Percentiles rank a stretch among this genome's conserved stretches.
phyloP scores from a whole-genome alignment of 805 yeast genomes.

The Pichia heedii region DNA sequence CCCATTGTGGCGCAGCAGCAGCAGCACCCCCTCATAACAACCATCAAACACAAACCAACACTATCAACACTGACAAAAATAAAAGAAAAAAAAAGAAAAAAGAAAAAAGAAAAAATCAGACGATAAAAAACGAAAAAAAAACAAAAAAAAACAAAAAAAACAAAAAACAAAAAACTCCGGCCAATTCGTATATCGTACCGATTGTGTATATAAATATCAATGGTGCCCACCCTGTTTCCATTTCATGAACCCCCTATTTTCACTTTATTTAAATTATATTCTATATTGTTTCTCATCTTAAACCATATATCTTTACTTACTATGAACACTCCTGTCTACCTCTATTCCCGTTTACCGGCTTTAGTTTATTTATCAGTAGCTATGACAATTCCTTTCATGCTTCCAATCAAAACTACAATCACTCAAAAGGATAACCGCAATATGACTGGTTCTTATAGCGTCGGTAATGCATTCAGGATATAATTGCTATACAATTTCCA shows the following conservation, averaged over 20 bases:
- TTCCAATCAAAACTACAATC: conserved; percentile 25
- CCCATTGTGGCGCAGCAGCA: not conserved
- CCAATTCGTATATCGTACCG: too few species aligned
- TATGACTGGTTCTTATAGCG: conserved; percentile 22
- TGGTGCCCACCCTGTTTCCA: too few species aligned
- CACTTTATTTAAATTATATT: too few species aligned
- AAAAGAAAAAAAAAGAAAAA: not conserved
- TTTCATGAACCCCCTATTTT: too few species aligned
- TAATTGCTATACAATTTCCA: too few species aligned
- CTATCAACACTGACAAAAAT: not conserved
- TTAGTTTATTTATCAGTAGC: conserved; percentile 27
- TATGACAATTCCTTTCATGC: conserved; percentile 27
- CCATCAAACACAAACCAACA: too few species aligned
- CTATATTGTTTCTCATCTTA: too few species aligned
- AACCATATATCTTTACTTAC: not conserved
- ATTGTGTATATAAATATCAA: too few species aligned
- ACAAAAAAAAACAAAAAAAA: too few species aligned
- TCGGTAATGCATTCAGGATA: conserved; percentile 26
- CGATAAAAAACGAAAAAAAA: too few species aligned
- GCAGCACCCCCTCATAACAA: not conserved
- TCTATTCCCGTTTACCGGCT: conserved; percentile 16
- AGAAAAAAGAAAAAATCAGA: not conserved
- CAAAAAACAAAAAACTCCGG: too few species aligned
- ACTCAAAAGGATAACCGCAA: conserved; percentile 9
- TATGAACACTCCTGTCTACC: not conserved